Base-by-base conservation (phyloP, 257 asterid species). In the Jasminum sambac region DNA sequence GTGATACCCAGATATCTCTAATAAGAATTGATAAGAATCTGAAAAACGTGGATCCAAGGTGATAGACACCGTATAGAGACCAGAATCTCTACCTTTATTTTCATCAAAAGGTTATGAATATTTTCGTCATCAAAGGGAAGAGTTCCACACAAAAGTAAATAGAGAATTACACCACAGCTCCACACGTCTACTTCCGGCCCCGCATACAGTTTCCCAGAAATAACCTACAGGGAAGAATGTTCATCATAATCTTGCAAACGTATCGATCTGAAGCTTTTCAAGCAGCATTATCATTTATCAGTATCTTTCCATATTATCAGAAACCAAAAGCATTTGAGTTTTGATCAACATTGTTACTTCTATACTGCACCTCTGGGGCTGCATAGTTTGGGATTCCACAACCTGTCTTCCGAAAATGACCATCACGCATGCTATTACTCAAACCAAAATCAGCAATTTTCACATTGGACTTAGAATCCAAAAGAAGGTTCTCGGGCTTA, bases 301-400 rank as follows among this genome's bases (percentile, higher is more conserved):
- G 36, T 30, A 52, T 65, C 60, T 16, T 9, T 34, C n/a, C 63
- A 62, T 48, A 63, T 68, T 77, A 36, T 67, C 71, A 36, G 64
- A 48, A 60, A 41, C 42, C 24, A 60, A 37, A 8, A 52, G 24
- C 58, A 36, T 60, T 26, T 23, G 23, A 42, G 42, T 44, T 60
- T 26, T 23, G 39, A 42, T 23, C 8, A 19, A 8, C 57, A 39
- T 64, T 16, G 58, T 48, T 30, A 60, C 65, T 44, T 67, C 17
- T 67, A 19, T 19, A 67, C 30, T 65, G 72, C 81, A 89, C 98
- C 96, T 95, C 99, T 13, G 99, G 99, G 60, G 99, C 98, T 80
- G 98, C 98, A 72, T 95, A 95, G 75, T 95, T 95, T 80, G 99
- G 99, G 80, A 98, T 95, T 77, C 99, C 99, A 76, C 99, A 95